Evolutionary conservation across 2,329 filamentous ascomycete genomes (phyloP).

Genomic region (Ophiocordyceps camponoti-floridani): DNA sequence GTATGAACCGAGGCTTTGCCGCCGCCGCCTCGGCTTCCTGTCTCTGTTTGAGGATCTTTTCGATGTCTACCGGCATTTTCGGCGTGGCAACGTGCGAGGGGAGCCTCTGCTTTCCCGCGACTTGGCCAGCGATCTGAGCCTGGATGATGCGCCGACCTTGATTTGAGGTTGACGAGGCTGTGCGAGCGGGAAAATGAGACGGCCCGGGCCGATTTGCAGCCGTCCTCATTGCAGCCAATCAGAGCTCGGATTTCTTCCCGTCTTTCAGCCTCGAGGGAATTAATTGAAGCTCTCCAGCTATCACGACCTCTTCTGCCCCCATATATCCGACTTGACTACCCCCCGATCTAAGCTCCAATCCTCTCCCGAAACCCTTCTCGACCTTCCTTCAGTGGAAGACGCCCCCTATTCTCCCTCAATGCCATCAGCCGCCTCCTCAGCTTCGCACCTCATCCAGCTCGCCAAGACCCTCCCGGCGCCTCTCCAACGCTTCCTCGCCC

Average conservation of each 20-base stretch:
- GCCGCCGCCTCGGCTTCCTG: slow-evolving; percentile 70
- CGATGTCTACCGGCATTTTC: slow-evolving; percentile 48
- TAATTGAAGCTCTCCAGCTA: too few relatives aligned
- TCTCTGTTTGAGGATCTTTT: slow-evolving; percentile 72
- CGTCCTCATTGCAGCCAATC: too few relatives aligned
- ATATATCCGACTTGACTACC: too few relatives aligned
- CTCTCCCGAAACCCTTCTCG: too few relatives aligned
- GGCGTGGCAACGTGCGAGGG: too few relatives aligned
- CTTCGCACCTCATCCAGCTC: slow-evolving; percentile 31
- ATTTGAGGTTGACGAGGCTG: neutral
- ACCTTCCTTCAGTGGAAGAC: too few relatives aligned
- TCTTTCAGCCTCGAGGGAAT: too few relatives aligned
- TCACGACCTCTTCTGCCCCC: too few relatives aligned
- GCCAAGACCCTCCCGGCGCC: slow-evolving; percentile 59
- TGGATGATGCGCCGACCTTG: neutral
- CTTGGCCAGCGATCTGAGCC: neutral
- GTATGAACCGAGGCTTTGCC: slow-evolving; percentile 75
- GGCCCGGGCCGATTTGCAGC: neutral
- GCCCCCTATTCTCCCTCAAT: neutral
- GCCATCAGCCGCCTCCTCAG: neutral
- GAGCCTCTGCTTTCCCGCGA: neutral
- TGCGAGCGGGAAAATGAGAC: neutral
- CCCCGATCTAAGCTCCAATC: too few relatives aligned
- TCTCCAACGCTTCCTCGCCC: slow-evolving; percentile 72
- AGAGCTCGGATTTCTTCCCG: neutral